Base-by-base conservation (phyloP, 805 yeast genomes). In the Cyberlindnera nakhonratchasimensis region DNA sequence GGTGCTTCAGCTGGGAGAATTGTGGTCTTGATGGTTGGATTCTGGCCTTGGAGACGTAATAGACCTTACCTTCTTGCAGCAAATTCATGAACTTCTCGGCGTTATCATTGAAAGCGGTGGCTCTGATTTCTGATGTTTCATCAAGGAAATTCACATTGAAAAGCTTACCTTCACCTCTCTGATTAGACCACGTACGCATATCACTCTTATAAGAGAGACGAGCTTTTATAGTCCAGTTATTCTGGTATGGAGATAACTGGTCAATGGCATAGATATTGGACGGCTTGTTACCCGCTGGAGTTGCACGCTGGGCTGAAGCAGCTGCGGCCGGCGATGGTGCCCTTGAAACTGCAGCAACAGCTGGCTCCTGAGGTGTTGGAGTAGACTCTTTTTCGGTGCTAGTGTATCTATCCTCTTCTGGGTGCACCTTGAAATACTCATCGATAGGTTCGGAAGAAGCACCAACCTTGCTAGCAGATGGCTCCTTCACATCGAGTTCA, bases 91-190 rank as follows among this genome's bases (percentile, higher is more conserved):
- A 84, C 59, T 78, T 80, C 46, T 86, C 95, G 11, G 91, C 96
- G 54, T 77, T 75, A 29, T 87, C 91, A 62, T 86, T 86, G 65
- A 93, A 93, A 2, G 93, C 96, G 3, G 98, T 89, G 10, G 96
- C 97, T 57, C 93, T 77, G 54, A 93, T 93, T 68, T 93, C 98
- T 56, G 93, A 96, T 6, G 96, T 85, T 61, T 93, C 96, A 61
- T 93, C 99, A 43, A 91, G 67, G 45, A 93, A 79, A 53, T 88
- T 87, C 23, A 88, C 86, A 54, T 83, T 85, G 70, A 93, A 89
- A 46, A 93, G 73, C 63, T 86, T 86, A 42, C 99, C 99, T 49
- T 82, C 87, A 44, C 96, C 96, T 55, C 81, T 76, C 48, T 78
- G 82, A 55, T 86, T 88, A 39, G 86, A 78, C 91, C 91, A 93